A percentile compares a stretch with the other conserved stretches of the same genome.
Conservation (phyloP, 108 stramenopile genomes). For the Cafeteria roenbergensis region DNA sequence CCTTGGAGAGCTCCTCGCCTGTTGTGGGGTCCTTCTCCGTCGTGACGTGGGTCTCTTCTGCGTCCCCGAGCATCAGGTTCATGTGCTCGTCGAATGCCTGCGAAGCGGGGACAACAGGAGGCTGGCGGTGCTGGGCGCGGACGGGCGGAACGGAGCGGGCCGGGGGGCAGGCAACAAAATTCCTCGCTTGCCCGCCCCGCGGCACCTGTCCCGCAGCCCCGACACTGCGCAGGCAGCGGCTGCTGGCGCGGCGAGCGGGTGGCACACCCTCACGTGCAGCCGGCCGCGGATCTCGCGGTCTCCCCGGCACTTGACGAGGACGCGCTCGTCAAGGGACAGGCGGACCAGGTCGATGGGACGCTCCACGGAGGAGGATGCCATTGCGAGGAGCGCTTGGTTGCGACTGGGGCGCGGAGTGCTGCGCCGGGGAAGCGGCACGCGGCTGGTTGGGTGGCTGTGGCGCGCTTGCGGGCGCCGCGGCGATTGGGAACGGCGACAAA, state of each 20-base stretch:
- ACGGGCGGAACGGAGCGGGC: background rate
- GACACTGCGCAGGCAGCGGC: too few relatives aligned
- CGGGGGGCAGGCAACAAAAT: background rate
- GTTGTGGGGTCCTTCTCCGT: slow-evolving; percentile 88
- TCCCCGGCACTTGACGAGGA: slow-evolving; percentile 95
- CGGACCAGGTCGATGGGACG: slow-evolving; percentile 88
- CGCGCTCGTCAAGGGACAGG: slow-evolving; percentile 87
- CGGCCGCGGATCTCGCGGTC: slow-evolving; percentile 86
- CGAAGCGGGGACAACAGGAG: too few relatives aligned
- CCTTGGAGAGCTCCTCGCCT: slow-evolving; percentile 84
- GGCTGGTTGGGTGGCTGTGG: background rate
- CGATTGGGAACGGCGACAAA: background rate
- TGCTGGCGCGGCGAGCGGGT: too few relatives aligned
- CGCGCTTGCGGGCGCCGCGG: background rate
- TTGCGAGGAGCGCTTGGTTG: background rate
- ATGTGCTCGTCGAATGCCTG: slow-evolving; percentile 97
- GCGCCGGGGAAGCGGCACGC: background rate
- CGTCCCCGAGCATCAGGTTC: slow-evolving; percentile 95
- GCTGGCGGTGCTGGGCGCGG: background rate
- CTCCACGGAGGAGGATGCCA: slow-evolving; percentile 19
- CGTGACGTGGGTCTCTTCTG: slow-evolving; percentile 87
- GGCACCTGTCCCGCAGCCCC: background rate
- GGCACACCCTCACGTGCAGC: slow-evolving; percentile 64
- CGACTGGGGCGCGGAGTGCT: too few relatives aligned
- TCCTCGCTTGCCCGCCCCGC: background rate